These are phyloP conservation scores for Fusarium sulawesiense DNA, from an alignment of 2,329 filamentous ascomycete genomes.

Conservation along the genomic window DNA sequence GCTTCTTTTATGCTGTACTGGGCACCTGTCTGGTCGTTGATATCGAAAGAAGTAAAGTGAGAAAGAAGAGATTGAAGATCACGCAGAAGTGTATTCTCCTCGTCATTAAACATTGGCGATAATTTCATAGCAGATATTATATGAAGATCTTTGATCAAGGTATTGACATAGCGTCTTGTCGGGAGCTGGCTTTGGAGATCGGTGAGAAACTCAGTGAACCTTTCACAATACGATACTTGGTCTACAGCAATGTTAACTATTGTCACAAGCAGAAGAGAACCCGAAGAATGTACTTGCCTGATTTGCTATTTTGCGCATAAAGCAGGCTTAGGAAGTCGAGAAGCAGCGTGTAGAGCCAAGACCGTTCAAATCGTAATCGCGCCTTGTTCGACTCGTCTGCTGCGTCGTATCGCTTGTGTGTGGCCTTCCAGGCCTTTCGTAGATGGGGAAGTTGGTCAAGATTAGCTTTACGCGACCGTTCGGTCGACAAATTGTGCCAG, in stretches of 20 bases:
- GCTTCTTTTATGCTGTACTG: slow-evolving; percentile 78
- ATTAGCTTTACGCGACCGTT: slow-evolving; percentile 76
- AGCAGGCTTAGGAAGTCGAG: slow-evolving; percentile 83
- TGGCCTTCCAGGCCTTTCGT: slow-evolving; percentile 90
- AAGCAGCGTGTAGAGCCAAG: slow-evolving; percentile 89
- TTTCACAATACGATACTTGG: slow-evolving; percentile 84
- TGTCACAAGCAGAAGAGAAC: not conserved
- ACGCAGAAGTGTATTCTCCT: slow-evolving; percentile 79
- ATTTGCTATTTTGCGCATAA: slow-evolving; percentile 65
- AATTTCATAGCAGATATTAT: slow-evolving; percentile 80
- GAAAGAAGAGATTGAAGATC: slow-evolving; percentile 83
- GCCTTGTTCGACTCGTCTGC: slow-evolving; percentile 84
- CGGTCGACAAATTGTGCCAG: slow-evolving; percentile 91
- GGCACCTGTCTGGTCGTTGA: slow-evolving; percentile 89
- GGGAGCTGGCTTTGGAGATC: slow-evolving; percentile 94
- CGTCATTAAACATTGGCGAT: slow-evolving; percentile 81
- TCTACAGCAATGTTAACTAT: slow-evolving; percentile 56
- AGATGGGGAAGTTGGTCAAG: slow-evolving; percentile 80
- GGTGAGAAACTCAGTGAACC: slow-evolving; percentile 90
- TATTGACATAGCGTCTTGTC: slow-evolving; percentile 92
- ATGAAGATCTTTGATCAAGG: slow-evolving; percentile 86
- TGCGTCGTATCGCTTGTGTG: slow-evolving; percentile 86
- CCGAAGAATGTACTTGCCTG: slow-evolving; percentile 51
- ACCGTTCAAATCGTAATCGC: slow-evolving; percentile 87
- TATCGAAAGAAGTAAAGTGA: slow-evolving; percentile 88